phyloP scores from a whole-genome alignment of 2,329 filamentous ascomycete genomes.

The Nigrospora sphaerica region DNA sequence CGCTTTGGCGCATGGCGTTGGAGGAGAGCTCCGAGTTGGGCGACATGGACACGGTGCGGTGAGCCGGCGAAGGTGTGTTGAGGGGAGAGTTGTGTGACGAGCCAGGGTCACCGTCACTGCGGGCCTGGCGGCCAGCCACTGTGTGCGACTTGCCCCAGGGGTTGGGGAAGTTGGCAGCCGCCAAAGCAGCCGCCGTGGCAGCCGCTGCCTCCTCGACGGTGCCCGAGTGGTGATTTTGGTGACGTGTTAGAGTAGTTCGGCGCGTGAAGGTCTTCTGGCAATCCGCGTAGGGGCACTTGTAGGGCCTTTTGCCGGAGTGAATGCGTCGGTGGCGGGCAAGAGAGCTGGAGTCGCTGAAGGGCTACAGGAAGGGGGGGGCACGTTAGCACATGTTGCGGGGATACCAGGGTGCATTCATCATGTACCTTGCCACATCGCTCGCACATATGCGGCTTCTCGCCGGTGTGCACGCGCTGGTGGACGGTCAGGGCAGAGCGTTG shows the following conservation, averaged over 20 bases:
- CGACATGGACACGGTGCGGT: constrained; percentile 72
- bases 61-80: constrained; percentile 77
- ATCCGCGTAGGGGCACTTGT: constrained; percentile 95
- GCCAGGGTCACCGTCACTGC: constrained; percentile 64
- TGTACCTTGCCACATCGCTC: constrained; percentile 91
- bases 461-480: constrained; percentile 90
- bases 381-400: neutral
- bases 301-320: constrained; percentile 90
- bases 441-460: constrained; percentile 97
- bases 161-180: constrained; percentile 27
- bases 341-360: constrained; percentile 93
- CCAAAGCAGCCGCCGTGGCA: constrained; percentile 79
- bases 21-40: constrained; percentile 68
- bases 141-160: constrained; percentile 11
- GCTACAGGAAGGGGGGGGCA: constrained; percentile 43
- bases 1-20: constrained; percentile 61
- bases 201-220: constrained; percentile 90
- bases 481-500: constrained; percentile 93
- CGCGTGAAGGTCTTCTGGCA: constrained; percentile 98
- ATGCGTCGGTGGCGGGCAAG: constrained; percentile 89
- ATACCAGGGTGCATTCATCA: neutral
- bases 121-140: constrained; percentile 31
- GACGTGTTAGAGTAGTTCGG: constrained; percentile 86
- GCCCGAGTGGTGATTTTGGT: constrained; percentile 93
- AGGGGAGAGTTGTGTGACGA: constrained; percentile 68